A percentile compares a stretch with the other conserved stretches of the same genome.
Evolutionary conservation across 2,329 filamentous ascomycete genomes (phyloP).

Genomic region (Aspergillus tanneri): DNA sequence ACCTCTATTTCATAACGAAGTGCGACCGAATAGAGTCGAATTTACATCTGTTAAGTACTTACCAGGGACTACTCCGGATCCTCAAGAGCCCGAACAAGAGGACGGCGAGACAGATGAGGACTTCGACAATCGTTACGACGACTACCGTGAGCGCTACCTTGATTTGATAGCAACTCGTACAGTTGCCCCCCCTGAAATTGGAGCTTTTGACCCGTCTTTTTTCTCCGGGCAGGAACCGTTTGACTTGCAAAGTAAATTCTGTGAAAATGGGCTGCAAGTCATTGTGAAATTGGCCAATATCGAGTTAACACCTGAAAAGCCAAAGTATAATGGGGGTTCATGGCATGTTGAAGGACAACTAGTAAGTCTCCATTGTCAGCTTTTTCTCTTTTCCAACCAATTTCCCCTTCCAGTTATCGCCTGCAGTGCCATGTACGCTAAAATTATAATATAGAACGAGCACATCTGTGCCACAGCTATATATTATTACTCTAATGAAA

Average conservation of each 20-base stretch:
- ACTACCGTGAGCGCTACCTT: background rate
- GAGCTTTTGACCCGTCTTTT: slow-evolving; percentile 2
- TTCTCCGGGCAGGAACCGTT: slow-evolving; percentile 8
- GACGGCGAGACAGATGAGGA: no score
- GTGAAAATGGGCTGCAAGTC: slow-evolving; percentile 35
- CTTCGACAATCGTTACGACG: slow-evolving; percentile 9
- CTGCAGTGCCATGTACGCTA: no score
- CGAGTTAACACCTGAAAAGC: slow-evolving; percentile 59
- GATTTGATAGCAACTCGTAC: slow-evolving; percentile 4
- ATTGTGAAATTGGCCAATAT: slow-evolving; percentile 66
- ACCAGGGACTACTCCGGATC: no score
- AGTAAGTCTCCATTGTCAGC: slow-evolving; percentile 12
- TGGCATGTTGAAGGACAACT: slow-evolving; percentile 49
- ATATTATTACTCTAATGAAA: slow-evolving; percentile 64
- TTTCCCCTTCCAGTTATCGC: no score
- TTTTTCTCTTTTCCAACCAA: no score
- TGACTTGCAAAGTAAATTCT: slow-evolving; percentile 29
- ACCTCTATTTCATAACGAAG: background rate
- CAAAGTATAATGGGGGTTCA: slow-evolving; percentile 50
- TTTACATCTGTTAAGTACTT: background rate
- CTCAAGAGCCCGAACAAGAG: no score
- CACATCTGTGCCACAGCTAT: slow-evolving; percentile 63
- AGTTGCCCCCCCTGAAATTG: slow-evolving; percentile 19
- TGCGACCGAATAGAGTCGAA: slow-evolving; percentile 14
- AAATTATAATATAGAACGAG: slow-evolving; percentile 51